These are phyloP conservation scores for Monosporozyma aquatica DNA, from an alignment of 805 yeast genomes.

Conservation along the genomic window DNA sequence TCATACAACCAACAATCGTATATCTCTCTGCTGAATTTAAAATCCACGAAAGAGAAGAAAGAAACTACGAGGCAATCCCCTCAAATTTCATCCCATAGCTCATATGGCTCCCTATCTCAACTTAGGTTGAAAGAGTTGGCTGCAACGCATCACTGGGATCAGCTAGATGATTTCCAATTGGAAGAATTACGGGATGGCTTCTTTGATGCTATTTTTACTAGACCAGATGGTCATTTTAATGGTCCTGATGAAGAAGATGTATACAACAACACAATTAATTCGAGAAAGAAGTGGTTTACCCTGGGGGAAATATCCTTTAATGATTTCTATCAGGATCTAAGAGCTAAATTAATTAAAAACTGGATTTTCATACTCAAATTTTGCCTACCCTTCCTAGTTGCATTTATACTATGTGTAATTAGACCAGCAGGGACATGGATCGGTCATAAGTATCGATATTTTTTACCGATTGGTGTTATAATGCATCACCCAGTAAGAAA, in stretches of 20 bases:
- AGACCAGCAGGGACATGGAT: conserved; percentile 35
- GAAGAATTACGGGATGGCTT: conserved; percentile 42
- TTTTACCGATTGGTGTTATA: conserved; percentile 36
- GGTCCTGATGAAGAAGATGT: background rate
- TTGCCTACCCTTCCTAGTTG: conserved; percentile 33
- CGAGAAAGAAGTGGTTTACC: too few species aligned
- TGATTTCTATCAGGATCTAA: background rate
- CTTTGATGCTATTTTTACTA: conserved; percentile 38
- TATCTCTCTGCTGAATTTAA: conserved; percentile 13
- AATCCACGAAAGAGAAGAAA: background rate
- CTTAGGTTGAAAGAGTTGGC: conserved; percentile 26
- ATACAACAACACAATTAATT: too few species aligned
- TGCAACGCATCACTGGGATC: conserved; percentile 22
- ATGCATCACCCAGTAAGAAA: conserved; percentile 41
- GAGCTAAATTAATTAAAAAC: background rate
- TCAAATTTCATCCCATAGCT: conserved; percentile 21
- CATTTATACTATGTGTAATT: conserved; percentile 34
- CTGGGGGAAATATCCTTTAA: too few species aligned
- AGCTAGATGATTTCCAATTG: conserved; percentile 31
- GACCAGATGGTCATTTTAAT: conserved; percentile 12
- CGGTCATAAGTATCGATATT: conserved; percentile 32
- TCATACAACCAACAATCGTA: conserved; percentile 21
- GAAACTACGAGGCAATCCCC: conserved; percentile 3
- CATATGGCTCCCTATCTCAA: conserved; percentile 28
- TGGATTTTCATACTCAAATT: conserved; percentile 20